Evolutionary conservation across 129 eudicot genomes (phyloP).

Genomic region (Artemisia annua): DNA sequence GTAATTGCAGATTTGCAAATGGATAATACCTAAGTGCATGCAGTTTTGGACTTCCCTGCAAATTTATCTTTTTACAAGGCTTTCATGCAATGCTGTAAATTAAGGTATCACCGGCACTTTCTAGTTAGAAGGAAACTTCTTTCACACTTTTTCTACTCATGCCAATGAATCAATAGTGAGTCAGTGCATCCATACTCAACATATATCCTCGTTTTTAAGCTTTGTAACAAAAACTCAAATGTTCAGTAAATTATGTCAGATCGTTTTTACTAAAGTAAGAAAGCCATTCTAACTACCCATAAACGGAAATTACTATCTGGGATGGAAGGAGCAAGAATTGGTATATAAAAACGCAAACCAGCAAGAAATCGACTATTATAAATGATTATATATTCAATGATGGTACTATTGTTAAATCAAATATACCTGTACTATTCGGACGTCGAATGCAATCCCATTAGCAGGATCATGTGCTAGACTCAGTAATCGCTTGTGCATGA

Average conservation of each 20-base stretch:
- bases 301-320: neutral
- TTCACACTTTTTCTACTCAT: too few species aligned
- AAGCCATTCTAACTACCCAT: neutral
- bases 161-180: too few species aligned
- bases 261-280: neutral
- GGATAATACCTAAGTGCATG: too few species aligned
- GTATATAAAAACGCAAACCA: neutral
- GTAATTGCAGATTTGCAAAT: neutral
- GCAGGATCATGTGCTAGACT: constrained; percentile 78
- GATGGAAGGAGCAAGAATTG: neutral
- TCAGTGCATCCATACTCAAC: too few species aligned
- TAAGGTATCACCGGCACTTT: too few species aligned
- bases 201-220: neutral
- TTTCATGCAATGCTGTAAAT: too few species aligned
- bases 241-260: neutral
- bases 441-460: constrained; percentile 78
- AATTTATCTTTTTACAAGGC: too few species aligned
- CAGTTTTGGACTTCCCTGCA: too few species aligned
- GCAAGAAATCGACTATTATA: neutral
- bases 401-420: constrained; percentile 10
- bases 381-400: neutral
- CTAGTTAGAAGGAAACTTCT: too few species aligned
- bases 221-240: neutral
- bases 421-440: constrained; percentile 88
- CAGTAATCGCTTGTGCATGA: constrained; percentile 79